These are phyloP conservation scores for Phycomyces nitens DNA, from an alignment of 192 early-diverging fungal species.

Conservation along the genomic window DNA sequence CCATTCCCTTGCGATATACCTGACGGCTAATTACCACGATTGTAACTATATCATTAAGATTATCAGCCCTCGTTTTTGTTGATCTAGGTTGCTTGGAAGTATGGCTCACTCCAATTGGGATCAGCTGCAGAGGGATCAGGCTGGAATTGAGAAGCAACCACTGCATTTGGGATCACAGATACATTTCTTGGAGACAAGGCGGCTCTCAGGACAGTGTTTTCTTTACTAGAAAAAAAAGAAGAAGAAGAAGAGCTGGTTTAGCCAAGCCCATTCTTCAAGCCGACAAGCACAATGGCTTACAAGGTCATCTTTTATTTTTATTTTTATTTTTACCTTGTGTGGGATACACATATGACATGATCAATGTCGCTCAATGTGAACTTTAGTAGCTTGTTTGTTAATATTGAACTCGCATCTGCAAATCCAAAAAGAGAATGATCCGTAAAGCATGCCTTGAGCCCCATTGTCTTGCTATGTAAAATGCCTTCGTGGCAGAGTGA, in stretches of 20 bases:
- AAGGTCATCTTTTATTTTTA: no score
- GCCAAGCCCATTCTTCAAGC: no score
- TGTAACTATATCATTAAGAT: conserved; percentile 78
- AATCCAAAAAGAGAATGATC: conserved; percentile 98
- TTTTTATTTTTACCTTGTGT: conserved; percentile 69
- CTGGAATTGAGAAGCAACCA: conserved; percentile 87
- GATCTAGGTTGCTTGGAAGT: no score
- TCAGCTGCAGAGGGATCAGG: conserved; percentile 77
- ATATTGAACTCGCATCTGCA: conserved; percentile 85
- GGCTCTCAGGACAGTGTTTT: conserved; percentile 95
- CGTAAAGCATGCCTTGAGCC: conserved; percentile 88
- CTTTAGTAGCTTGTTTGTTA: conserved; percentile 96
- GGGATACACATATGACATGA: conserved; percentile 97
- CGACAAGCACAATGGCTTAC: no score
- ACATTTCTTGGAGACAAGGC: conserved; percentile 86
- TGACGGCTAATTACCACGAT: conserved; percentile 91
- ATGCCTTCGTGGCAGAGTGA: conserved; percentile 93
- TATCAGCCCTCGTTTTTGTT: no score
- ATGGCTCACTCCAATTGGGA: conserved; percentile 65
- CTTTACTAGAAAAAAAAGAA: conserved; percentile 71
- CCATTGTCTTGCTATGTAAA: conserved; percentile 93
- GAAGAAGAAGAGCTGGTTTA: no score
- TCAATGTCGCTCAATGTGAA: conserved; percentile 96
- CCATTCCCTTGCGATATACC: conserved; percentile 94
- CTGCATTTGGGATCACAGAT: conserved; percentile 95